Percentiles rank a stretch among this genome's conserved stretches.
phyloP scores from a whole-genome alignment of 2,329 filamentous ascomycete species.

The Ceratocystiopsis brevicomis region DNA sequence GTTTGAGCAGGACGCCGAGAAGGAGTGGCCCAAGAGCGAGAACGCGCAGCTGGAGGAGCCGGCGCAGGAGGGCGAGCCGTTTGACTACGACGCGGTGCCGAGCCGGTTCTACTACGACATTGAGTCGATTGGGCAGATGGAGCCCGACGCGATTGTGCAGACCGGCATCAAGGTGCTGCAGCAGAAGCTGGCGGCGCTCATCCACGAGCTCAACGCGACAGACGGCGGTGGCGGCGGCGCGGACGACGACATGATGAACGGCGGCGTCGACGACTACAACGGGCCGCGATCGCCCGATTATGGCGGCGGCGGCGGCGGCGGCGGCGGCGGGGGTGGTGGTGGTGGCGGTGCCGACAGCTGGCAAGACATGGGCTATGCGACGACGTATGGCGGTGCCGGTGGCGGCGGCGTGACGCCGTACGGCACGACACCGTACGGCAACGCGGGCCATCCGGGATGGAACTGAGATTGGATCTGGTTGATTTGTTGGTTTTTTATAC shows the following conservation, averaged over 20 bases:
- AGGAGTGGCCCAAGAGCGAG: constrained; percentile 77
- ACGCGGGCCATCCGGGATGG: constrained; percentile 32
- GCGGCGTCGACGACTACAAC: constrained; percentile 21
- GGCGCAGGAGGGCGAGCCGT: constrained; percentile 62
- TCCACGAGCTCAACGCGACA: constrained; percentile 30
- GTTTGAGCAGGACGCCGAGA: constrained; percentile 69
- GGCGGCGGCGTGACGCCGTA: constrained; percentile 29
- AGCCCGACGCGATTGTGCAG: constrained; percentile 76
- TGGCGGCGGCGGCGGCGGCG: constrained; percentile 23
- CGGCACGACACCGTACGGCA: constrained; percentile 26
- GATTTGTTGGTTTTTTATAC: not conserved
- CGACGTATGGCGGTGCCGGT: constrained; percentile 40
- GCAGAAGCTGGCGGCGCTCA: constrained; percentile 66
- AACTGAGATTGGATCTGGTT: constrained; percentile 16
- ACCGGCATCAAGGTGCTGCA: constrained; percentile 79
- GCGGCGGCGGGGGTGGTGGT: constrained; percentile 18
- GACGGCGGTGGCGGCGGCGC: constrained; percentile 22
- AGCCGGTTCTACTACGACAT: constrained; percentile 83
- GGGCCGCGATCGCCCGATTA: constrained; percentile 49
- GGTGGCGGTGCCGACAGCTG: constrained; percentile 33
- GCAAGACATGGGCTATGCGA: constrained; percentile 48
- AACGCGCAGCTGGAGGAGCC: constrained; percentile 67
- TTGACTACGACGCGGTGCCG: constrained; percentile 79
- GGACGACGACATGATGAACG: not conserved
- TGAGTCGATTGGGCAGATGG: constrained; percentile 71